These are phyloP conservation scores for Graphilbum fragrans DNA, from an alignment of 2,329 filamentous ascomycete species.

Conservation along the genomic window DNA sequence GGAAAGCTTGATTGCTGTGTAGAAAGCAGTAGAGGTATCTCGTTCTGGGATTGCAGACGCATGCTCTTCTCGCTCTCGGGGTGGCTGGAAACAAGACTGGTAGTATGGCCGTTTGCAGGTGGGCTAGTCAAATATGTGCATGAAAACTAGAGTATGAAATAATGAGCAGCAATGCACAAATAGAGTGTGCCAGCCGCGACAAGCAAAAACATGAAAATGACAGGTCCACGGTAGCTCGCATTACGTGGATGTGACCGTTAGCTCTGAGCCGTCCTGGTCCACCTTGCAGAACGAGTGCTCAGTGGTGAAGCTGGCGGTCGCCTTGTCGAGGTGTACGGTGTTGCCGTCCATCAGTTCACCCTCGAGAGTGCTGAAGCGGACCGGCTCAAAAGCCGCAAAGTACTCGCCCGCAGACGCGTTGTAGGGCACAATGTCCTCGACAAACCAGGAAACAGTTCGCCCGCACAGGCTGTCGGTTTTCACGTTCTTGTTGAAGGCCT, in stretches of 20 bases:
- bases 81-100: no score
- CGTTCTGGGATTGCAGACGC: no score
- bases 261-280: neutral
- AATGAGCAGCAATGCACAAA: no score
- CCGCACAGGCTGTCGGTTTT: constrained; percentile 4
- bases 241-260: constrained; percentile 2
- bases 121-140: no score
- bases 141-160: no score
- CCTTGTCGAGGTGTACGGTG: constrained; percentile 1
- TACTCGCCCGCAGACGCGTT: constrained; percentile 4
- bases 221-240: no score
- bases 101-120: no score
- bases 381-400: constrained; percentile 7
- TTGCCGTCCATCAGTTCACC: constrained; percentile 3
- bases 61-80: no score
- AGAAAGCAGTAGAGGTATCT: no score
- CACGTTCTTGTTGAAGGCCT: constrained; percentile 4
- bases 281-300: constrained; percentile 5
- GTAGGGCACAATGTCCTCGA: constrained; percentile 7
- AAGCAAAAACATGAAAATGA: no score
- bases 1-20: no score
- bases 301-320: constrained; percentile 4
- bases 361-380: constrained; percentile 2
- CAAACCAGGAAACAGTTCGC: constrained; percentile 7
- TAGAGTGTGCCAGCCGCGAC: no score